Evolutionary conservation across 2,329 filamentous ascomycete genomes (phyloP).

Genomic region (Aspergillus arachidicola): DNA sequence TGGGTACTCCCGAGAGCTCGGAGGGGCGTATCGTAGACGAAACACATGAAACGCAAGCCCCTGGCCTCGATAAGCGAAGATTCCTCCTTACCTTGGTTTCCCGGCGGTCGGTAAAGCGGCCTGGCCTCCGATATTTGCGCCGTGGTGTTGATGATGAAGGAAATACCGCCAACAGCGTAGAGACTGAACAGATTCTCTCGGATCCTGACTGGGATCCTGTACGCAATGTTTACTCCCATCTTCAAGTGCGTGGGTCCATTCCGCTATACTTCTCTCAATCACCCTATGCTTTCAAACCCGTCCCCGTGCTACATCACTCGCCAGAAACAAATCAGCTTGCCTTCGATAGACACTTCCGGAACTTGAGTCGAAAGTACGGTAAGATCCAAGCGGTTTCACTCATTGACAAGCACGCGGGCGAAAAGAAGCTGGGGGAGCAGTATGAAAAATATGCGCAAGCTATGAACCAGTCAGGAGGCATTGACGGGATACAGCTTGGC

Average conservation of each 20-base stretch:
- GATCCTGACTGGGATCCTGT: conserved; percentile 65
- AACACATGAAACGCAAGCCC: conserved; percentile 36
- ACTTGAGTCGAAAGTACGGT: conserved; percentile 71
- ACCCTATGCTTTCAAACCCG: conserved; percentile 88
- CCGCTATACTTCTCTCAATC: conserved; percentile 94
- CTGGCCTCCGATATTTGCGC: conserved; percentile 85
- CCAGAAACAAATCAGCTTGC: conserved; percentile 75
- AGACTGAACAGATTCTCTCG: conserved; percentile 92
- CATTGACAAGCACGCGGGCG: conserved; percentile 84
- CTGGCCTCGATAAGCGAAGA: conserved; percentile 39
- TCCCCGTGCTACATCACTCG: conserved; percentile 80
- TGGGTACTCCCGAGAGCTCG: conserved; percentile 19
- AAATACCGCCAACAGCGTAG: conserved; percentile 84
- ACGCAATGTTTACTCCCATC: conserved; percentile 73
- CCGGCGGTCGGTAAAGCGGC: conserved; percentile 81
- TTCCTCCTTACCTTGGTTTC: conserved; percentile 90
- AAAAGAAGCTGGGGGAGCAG: conserved; percentile 74
- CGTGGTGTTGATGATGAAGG: conserved; percentile 90
- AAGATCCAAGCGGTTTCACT: conserved; percentile 77
- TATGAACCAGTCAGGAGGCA: conserved; percentile 65
- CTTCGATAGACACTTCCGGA: conserved; percentile 76
- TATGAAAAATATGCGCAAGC: conserved; percentile 70
- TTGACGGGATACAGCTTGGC: conserved; percentile 56
- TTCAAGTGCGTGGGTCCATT: conserved; percentile 88
- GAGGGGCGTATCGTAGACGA: conserved; percentile 45